A percentile compares a stretch with the other conserved stretches of the same genome.
Evolutionary conservation across 371 early-diverging fungal species (phyloP).

Genomic region (Umbelopsis sp.): DNA sequence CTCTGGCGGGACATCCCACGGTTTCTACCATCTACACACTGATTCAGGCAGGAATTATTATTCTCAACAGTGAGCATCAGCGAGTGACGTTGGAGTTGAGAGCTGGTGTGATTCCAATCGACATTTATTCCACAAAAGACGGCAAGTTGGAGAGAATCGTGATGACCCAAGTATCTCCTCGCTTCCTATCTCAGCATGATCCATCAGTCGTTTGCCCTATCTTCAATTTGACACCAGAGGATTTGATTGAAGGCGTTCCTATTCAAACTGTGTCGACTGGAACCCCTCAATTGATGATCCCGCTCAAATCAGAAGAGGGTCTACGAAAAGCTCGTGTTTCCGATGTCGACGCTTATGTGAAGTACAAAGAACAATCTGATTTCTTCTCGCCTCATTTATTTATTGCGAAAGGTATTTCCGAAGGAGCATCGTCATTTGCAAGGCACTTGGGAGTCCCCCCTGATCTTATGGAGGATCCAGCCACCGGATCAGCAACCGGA

Average conservation of each 20-base stretch:
- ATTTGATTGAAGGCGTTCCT: conserved; percentile 11
- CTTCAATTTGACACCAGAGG: conserved; percentile 1
- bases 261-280: conserved; percentile 22
- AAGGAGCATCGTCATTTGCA: conserved; percentile 5
- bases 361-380: conserved; percentile 14
- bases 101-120: conserved; percentile 13
- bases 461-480: conserved; percentile 18
- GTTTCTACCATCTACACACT: conserved; percentile 18
- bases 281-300: conserved; percentile 17
- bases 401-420: not conserved
- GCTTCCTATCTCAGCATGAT: conserved; percentile 13
- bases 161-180: conserved; percentile 16
- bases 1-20: conserved; percentile 20
- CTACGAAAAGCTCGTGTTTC: conserved; percentile 2
- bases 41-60: conserved; percentile 2
- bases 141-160: conserved; percentile 3
- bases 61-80: not conserved
- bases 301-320: not conserved
- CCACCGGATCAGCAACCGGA: conserved; percentile 20
- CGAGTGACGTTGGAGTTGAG: conserved; percentile 8
- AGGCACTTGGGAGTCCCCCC: conserved; percentile 13
- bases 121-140: not conserved
- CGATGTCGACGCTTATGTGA: not conserved
- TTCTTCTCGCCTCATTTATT: conserved; percentile 21
- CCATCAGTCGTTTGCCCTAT: conserved; percentile 8